Evolutionary conservation across 108 stramenopile genomes (phyloP).

Genomic region (Conticribra guillardii): DNA sequence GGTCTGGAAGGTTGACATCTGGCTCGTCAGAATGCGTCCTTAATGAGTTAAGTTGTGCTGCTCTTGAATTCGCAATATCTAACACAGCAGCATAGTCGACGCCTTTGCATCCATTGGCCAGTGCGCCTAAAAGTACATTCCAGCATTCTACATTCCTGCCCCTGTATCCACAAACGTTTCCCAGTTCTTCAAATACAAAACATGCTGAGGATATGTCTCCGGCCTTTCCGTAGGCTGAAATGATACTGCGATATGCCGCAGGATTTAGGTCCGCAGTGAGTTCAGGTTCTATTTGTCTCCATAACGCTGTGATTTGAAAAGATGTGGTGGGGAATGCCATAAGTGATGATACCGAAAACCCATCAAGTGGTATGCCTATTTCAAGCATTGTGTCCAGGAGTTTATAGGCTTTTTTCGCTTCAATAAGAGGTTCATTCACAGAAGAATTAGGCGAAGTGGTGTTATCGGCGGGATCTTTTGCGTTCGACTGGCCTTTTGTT

Average conservation of each 20-base stretch:
- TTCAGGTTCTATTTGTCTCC: slow-evolving; percentile 30
- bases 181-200: slow-evolving; percentile 56
- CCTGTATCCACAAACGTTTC: slow-evolving; percentile 17
- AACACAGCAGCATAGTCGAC: not conserved
- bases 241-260: slow-evolving; percentile 60
- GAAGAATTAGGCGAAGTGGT: no score
- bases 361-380: slow-evolving; percentile 55
- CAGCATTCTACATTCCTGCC: slow-evolving; percentile 50
- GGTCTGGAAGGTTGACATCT: not conserved
- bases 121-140: slow-evolving; percentile 72
- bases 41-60: slow-evolving; percentile 8
- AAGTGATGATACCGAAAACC: slow-evolving; percentile 64
- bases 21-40: slow-evolving; percentile 4
- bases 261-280: slow-evolving; percentile 35
- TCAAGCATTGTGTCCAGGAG: slow-evolving; percentile 60
- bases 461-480: no score
- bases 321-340: slow-evolving; percentile 59
- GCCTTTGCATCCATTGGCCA: slow-evolving; percentile 26
- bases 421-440: slow-evolving; percentile 2
- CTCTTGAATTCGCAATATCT: slow-evolving; percentile 27
- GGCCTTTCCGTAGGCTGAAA: slow-evolving; percentile 60
- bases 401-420: slow-evolving; percentile 37
- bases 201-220: slow-evolving; percentile 73
- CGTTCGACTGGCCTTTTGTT: no score
- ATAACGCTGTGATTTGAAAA: slow-evolving; percentile 49